Evolutionary conservation across 1,139 yeast genomes (phyloP), one percentile per base, ranked within the genome.

Genomic region (Hanseniaspora gamundiae): DNA sequence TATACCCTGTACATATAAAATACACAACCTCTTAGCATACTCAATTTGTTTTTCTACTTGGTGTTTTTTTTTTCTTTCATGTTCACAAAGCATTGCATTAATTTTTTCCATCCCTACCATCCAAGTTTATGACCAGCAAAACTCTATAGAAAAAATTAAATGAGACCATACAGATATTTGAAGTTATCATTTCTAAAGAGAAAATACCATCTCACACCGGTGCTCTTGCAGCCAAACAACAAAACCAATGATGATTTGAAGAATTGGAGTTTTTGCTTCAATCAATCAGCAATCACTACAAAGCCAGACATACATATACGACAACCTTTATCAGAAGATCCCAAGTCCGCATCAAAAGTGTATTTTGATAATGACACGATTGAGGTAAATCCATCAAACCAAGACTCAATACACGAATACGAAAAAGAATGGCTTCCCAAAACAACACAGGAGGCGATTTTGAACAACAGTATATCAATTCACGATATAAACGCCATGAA

Each of bases 401-500:
- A n/a, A n/a, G n/a, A n/a, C n/a, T n/a, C n/a, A n/a, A 24, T 7
- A 24, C 26, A 19, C 26, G 51, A 49, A 38, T 56, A 42, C 46
- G 42, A 48, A 30, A 38, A 13, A 24, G 29, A 39, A 35, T 53
- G 57, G 57, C 39, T 43, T 19, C 8, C 22, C 7, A 38, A 49
- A 28, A 56, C 56, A 42, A 28, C 28, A 17, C 35, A 28, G 7
- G 60, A 53, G 1, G 52, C 47, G 38, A 36, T 43, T 2, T 38
- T 24, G 6, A 24, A 24, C 26, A 24, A 24, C 9, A 24, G 26
- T 24, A 24, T 24, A 24, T 7, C 26, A 24, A 24, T 24, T 7
- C 9, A 16, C 35, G 35, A 30, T 13, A 30, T n/a, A 16, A 30
- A 30, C 14, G 14, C 35, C 14, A 30, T 30, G 19, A 16, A 30